Evolutionary conservation across 345 rosid genomes (phyloP), one percentile per base, ranked within the genome.

Genomic region (Pistacia vera): DNA sequence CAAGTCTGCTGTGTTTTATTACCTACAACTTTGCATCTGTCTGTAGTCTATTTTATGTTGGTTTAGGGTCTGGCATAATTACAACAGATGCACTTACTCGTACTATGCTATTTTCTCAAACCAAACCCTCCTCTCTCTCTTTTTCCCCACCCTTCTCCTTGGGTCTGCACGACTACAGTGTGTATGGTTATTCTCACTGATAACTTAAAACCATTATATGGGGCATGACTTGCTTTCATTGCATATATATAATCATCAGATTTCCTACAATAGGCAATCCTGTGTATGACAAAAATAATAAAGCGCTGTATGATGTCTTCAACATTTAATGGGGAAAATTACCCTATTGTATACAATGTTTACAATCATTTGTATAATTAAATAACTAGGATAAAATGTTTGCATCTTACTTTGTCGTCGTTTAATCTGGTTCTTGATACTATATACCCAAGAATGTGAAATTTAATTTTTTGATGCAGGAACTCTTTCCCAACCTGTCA

Each of bases 391-490:
- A 54, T 16, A 8, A 2, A n/a, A 7, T 46, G 48, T 67, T 67
- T 67, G 38, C 46, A 35, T 5, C 17, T 62, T 35, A 36, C 18
- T 35, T 63, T 16, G 20, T 63, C 2, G 12, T 64, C 28, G 2
- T 38, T 51, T 62, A 30, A 20, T 49, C 38, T 74, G 62, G 12
- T 63, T 74, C 44, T 38, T 74, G 49, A 33, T 67, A 70, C 70
- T 63, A 74, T 72, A 63, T 79, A 67, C 74, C 58, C 61, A 61
- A 56, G 46, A 33, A n/a, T 48, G 9, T 88, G 63, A 66, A 46
- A 49, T 56, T 73, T 55, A 38, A 80, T 67, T 58, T 74, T 73
- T 36, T 25, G 73, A 36, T 85, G 85, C 91, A 96, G 97, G 84
- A 46, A 66, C 70, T 44, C 63, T 69, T 57, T 54, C 76, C 49